phyloP scores from a whole-genome alignment of 2,329 filamentous ascomycete species.

The Domatiomyces globalis region DNA sequence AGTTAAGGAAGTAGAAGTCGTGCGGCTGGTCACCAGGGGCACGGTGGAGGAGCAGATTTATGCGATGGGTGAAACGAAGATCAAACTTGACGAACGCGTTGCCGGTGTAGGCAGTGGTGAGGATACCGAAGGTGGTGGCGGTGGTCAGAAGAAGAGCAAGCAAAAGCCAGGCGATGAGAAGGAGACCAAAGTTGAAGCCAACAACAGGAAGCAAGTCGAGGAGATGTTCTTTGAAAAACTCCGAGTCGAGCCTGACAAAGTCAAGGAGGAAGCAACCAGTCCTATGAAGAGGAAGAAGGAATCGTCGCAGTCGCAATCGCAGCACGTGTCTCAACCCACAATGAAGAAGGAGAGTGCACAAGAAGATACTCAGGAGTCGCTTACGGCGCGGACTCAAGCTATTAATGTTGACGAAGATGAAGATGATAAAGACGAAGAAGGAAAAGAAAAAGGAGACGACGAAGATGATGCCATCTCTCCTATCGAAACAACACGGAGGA shows the following conservation, averaged over 20 bases:
- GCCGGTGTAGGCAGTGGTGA: constrained; percentile 46
- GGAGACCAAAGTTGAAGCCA: constrained; percentile 29
- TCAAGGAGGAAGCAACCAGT: constrained; percentile 3
- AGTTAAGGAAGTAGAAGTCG: constrained; percentile 76
- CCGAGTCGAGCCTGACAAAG: constrained; percentile 12
- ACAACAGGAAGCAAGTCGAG: constrained; percentile 36
- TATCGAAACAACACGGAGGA: background rate
- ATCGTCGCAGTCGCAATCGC: no score
- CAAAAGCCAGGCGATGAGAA: constrained; percentile 9
- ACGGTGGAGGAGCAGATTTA: constrained; percentile 93
- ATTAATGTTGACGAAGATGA: background rate
- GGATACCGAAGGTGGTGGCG: constrained; percentile 28
- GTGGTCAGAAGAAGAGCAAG: constrained; percentile 4
- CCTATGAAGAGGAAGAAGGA: no score
- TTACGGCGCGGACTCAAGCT: background rate
- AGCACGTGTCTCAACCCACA: background rate
- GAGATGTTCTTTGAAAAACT: constrained; percentile 35
- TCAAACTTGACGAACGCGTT: constrained; percentile 69
- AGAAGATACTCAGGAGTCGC: background rate
- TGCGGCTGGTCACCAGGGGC: constrained; percentile 62
- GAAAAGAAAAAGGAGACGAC: background rate
- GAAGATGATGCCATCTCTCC: background rate
- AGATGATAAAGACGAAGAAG: no score
- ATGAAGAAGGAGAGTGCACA: background rate
- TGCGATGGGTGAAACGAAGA: constrained; percentile 78